Base-by-base conservation (phyloP, 2,329 filamentous ascomycete genomes). In the Diaporthe caulivora region DNA sequence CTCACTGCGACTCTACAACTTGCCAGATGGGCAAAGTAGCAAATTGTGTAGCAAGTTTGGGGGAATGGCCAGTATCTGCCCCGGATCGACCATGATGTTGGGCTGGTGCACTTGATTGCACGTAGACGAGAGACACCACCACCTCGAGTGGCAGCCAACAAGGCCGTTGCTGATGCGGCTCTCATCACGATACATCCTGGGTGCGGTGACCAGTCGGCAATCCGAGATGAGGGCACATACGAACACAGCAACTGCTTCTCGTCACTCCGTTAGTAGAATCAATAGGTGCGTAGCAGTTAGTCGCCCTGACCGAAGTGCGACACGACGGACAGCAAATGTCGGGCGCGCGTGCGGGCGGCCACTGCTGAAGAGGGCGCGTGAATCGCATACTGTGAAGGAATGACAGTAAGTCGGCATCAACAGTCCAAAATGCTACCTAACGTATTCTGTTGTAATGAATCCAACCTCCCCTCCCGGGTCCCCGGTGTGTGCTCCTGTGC, bases 401-500 rank as follows among this genome's bases (percentile, higher is more conserved):
- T 49, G 69, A 71, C 47, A 62, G 62, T 53, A 67, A 67, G 70
- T 54, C 70, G 60, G 58, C 57, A 57, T 47, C 62, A 69, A 69
- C 29, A 68, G 37, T 55, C 62, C 53, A 51, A 58, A 51, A 60
- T 68, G 51, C 71, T 72, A 69, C 54, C 71, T 72, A 58, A 69
- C 55, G 71, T 55, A 72, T 69, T 68, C 71, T 72, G 62, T 34
- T 53, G 31, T 44, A 21, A 24, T 24, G 37, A 37, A 58, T 58
- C 62, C 62, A 69, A 53, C 18, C 31, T 40, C 37, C 11, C 37
- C 37, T 40, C 37, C 34, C 37, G 37, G 37, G 13, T 40, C 17
- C 24, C 7, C 17, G 21, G 29, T 40, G 11, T 53, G 10, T 24
- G 49, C 55, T 34, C n/a, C 31, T 57, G n/a, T 31, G 10, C 55